Evolutionary conservation across 1,284 basidiomycete species (phyloP), one percentile per base, ranked within the genome.

Genomic region (Exobasidium rhododendri): DNA sequence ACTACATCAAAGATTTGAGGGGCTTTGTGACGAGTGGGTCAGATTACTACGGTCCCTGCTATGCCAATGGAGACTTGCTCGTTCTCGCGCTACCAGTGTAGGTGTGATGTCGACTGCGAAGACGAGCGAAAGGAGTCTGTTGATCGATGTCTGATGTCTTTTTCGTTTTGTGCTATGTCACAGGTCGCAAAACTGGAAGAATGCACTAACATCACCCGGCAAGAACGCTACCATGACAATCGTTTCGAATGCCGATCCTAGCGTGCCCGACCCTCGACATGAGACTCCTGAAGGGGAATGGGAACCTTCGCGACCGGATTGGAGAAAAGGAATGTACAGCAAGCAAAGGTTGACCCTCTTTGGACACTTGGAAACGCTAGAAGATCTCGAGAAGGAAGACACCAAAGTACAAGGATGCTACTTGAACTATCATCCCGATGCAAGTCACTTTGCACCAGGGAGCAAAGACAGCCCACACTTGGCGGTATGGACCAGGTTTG

Each of bases 1-100:
- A 68, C 56, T 46, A 53, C 13, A 51, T 63, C 31, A 29, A 60
- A 11, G 59, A 64, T 10, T 57, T 75, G 28, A 58, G 69, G 0
- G 73, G 69, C 7, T 53, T 45, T 31, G 31, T 65, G 49, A 66
- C 63, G 14, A 56, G 64, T 28, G 71, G 74, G 4, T 67, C 73
- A 0, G 77, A 79, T 35, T 79, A 79, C 66, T 79, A 68, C 61
- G 71, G 73, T 1, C 73, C 76, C 0, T 78, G 76, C 61, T 69
- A 67, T 45, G n/a, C 58, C 6, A 50, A 66, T 2, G 74, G 74
- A 13, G 72, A 78, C 40, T 62, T 79, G n/a, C 61, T 75, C 49
- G 68, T 76, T 49, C 66, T 79, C 11, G 77, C 73, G 7, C 49
- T 78, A 31, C 73, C 76, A 5, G 71, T 78, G 58, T 70, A 35